Percentiles rank a stretch among this genome's conserved stretches.
phyloP scores from a whole-genome alignment of 768 basidiomycete genomes.

The Postia placenta region DNA sequence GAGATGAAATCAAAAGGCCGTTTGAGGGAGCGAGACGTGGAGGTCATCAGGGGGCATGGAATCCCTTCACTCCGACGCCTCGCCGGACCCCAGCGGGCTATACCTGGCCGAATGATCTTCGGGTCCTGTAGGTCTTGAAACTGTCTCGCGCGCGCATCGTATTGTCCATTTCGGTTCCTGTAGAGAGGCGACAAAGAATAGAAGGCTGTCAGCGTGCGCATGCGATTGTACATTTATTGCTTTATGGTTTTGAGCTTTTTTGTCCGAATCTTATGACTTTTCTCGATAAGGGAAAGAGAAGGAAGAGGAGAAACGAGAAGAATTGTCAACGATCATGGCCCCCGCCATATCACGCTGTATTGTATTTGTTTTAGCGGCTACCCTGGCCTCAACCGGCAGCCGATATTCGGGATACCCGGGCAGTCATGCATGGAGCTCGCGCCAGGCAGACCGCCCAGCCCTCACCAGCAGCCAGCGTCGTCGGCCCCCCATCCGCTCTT shows the following conservation, averaged over 20 bases:
- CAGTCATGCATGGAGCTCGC: background rate
- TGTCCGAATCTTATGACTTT: background rate
- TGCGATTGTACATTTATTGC: background rate
- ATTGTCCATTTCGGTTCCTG: background rate
- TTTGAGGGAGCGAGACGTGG: background rate
- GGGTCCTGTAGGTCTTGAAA: background rate
- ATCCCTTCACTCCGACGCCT: conserved; percentile 1
- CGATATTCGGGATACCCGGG: background rate
- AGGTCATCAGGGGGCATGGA: conserved; percentile 5
- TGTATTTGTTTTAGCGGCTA: background rate
- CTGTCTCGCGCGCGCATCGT: background rate
- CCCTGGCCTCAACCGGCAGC: background rate
- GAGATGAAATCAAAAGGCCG: background rate
- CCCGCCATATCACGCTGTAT: background rate
- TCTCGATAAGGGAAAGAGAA: background rate
- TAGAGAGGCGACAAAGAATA: background rate
- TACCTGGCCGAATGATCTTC: background rate
- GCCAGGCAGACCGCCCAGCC: background rate
- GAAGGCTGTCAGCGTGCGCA: background rate
- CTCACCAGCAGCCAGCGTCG: background rate
- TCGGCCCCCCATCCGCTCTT: background rate
- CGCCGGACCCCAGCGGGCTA: background rate
- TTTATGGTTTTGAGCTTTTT: background rate
- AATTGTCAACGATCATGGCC: background rate
- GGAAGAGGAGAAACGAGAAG: background rate